These are phyloP conservation scores for Didymella keratinophila DNA, from an alignment of 2,329 filamentous ascomycete species.

Conservation along the genomic window DNA sequence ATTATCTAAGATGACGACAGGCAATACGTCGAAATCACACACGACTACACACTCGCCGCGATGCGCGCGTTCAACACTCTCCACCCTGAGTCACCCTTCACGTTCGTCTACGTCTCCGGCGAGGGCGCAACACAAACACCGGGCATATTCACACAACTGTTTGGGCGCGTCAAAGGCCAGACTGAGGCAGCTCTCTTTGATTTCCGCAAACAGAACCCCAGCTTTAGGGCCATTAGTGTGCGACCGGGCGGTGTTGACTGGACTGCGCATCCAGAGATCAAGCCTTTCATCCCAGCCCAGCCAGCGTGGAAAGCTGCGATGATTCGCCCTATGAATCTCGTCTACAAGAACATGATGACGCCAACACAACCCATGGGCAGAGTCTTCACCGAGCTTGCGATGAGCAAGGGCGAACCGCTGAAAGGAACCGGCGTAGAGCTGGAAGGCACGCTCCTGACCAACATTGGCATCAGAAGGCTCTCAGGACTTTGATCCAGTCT, in stretches of 20 bases:
- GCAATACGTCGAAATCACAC: conserved; percentile 73
- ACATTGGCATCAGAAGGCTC: conserved; percentile 53
- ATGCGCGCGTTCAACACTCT: conserved; percentile 66
- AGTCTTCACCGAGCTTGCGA: conserved; percentile 59
- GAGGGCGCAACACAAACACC: conserved; percentile 67
- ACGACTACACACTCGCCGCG: conserved; percentile 69
- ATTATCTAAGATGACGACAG: conserved; percentile 33
- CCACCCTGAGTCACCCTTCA: conserved; percentile 62
- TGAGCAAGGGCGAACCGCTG: conserved; percentile 55
- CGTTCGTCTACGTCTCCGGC: conserved; percentile 76
- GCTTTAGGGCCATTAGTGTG: conserved; percentile 64
- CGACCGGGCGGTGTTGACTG: conserved; percentile 68
- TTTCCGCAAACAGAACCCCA: conserved; percentile 55
- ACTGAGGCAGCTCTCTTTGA: conserved; percentile 67
- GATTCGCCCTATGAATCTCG: conserved; percentile 31
- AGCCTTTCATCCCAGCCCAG: conserved; percentile 45
- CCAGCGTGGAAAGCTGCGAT: conserved; percentile 31
- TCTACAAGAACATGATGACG: conserved; percentile 48
- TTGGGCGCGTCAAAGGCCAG: conserved; percentile 71
- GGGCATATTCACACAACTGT: conserved; percentile 63
- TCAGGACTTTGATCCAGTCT: conserved; percentile 33
- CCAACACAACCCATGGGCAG: conserved; percentile 59
- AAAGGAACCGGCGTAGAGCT: conserved; percentile 49
- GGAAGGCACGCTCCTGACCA: conserved; percentile 51
- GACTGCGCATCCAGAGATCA: conserved; percentile 51